Evolutionary conservation across 2,329 filamentous ascomycete genomes (phyloP).

Genomic region (Trichoderma koningii): DNA sequence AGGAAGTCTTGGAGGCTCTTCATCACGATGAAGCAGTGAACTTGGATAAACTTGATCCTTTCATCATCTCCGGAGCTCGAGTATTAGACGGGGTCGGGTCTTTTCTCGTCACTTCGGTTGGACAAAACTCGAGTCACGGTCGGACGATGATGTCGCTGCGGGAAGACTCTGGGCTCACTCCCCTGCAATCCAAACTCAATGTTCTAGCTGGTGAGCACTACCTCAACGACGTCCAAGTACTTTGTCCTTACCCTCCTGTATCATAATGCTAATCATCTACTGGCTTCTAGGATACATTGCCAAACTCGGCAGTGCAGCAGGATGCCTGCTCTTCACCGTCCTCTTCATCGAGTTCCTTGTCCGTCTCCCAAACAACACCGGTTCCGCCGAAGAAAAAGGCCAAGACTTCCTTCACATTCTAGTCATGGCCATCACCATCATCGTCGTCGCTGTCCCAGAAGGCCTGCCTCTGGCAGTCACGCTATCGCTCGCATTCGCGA

Average conservation of each 20-base stretch:
- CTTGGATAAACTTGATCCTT: slow-evolving; percentile 60
- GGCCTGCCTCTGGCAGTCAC: slow-evolving; percentile 68
- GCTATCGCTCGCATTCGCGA: slow-evolving; percentile 67
- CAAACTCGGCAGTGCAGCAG: slow-evolving; percentile 62
- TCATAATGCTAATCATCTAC: neutral
- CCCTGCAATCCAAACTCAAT: slow-evolving; percentile 57
- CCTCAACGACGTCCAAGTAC: neutral
- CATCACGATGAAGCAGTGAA: slow-evolving; percentile 51
- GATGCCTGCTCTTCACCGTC: slow-evolving; percentile 72
- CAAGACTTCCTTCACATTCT: slow-evolving; percentile 63
- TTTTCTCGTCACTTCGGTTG: slow-evolving; percentile 58
- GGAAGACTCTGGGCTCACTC: slow-evolving; percentile 54
- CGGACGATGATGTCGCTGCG: slow-evolving; percentile 59
- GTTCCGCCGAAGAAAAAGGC: slow-evolving; percentile 56
- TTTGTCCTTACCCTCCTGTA: neutral
- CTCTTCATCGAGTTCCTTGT: slow-evolving; percentile 77
- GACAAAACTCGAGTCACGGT: slow-evolving; percentile 56
- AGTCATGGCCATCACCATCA: slow-evolving; percentile 66
- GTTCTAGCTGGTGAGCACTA: slow-evolving; percentile 33
- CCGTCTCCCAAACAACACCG: slow-evolving; percentile 54
- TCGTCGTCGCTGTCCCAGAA: slow-evolving; percentile 69
- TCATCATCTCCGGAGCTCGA: slow-evolving; percentile 61
- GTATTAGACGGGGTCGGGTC: slow-evolving; percentile 52
- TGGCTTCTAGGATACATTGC: slow-evolving; percentile 35
- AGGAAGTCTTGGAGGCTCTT: slow-evolving; percentile 51